These are phyloP conservation scores for Aspergillus texensis DNA, from an alignment of 2,329 filamentous ascomycete species.

Conservation along the genomic window DNA sequence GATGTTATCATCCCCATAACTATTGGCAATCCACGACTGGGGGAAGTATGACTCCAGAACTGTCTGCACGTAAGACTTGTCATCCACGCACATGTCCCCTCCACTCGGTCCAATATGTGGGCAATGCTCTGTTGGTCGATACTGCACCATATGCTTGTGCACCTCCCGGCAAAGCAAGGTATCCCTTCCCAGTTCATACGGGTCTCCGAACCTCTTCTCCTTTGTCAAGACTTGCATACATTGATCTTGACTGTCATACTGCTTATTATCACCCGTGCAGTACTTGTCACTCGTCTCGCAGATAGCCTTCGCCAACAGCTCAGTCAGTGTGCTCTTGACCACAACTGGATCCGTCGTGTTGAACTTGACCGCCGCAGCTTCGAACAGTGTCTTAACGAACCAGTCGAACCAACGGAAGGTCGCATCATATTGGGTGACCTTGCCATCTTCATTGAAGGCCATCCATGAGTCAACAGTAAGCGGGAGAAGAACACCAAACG, in stretches of 20 bases:
- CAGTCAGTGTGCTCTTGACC: conserved; percentile 2
- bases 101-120: conserved; percentile 31
- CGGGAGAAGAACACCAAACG: conserved; percentile 23
- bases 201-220: conserved; percentile 26
- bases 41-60: conserved; percentile 29
- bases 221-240: conserved; percentile 26
- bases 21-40: conserved; percentile 28
- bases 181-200: conserved; percentile 28
- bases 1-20: conserved; percentile 23
- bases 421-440: conserved; percentile 29
- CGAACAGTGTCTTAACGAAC: conserved; percentile 22
- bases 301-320: conserved; percentile 22
- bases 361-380: conserved; percentile 18
- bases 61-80: conserved; percentile 25
- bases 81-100: conserved; percentile 32
- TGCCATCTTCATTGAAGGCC: conserved; percentile 23
- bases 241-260: conserved; percentile 21
- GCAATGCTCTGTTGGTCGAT: conserved; percentile 29
- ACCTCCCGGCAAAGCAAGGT: conserved; percentile 33
- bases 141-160: conserved; percentile 33
- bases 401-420: conserved; percentile 31
- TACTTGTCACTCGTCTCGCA: conserved; percentile 24
- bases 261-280: conserved; percentile 23
- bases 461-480: conserved; percentile 33
- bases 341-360: conserved; percentile 16